phyloP scores from a whole-genome alignment of 176 grass and related monocot genomes.

The Zea luxurians region DNA sequence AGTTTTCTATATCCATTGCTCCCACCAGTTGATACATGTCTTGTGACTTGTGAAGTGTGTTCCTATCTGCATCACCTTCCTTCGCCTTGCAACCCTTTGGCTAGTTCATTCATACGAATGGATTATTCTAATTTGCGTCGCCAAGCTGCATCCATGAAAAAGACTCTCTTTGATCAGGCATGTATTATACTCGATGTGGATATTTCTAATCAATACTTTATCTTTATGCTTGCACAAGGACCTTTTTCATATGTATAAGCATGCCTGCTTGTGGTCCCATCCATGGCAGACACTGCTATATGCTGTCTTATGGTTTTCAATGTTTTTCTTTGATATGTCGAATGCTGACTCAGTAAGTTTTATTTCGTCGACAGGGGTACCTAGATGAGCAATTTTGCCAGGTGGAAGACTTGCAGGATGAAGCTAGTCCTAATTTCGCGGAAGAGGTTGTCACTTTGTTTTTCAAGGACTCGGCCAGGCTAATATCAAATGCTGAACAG shows the following conservation, averaged over 20 bases:
- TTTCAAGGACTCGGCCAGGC: conserved; percentile 77
- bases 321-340: conserved; percentile 29
- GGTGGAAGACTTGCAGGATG: conserved; percentile 95
- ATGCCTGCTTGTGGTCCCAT: conserved; percentile 20
- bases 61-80: conserved; percentile 33
- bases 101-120: conserved; percentile 55
- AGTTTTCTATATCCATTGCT: conserved; percentile 31
- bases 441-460: conserved; percentile 93
- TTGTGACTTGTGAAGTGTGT: conserved; percentile 36
- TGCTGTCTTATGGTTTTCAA: neutral
- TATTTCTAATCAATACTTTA: conserved; percentile 29
- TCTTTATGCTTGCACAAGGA: conserved; percentile 17
- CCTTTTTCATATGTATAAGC: conserved; percentile 14
- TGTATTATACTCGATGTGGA: conserved; percentile 33
- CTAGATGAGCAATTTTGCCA: conserved; percentile 95
- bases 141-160: conserved; percentile 86
- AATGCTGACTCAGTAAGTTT: conserved; percentile 34
- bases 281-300: neutral
- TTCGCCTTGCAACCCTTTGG: conserved; percentile 35
- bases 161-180: conserved; percentile 92
- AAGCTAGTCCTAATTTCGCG: conserved; percentile 88
- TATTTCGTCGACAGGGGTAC: conserved; percentile 65
- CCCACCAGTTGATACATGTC: conserved; percentile 34
- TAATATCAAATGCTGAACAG: conserved; percentile 86
- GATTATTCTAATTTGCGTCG: conserved; percentile 67